phyloP scores from a whole-genome alignment of 805 yeast species.

The Nakazawaea holstii region DNA sequence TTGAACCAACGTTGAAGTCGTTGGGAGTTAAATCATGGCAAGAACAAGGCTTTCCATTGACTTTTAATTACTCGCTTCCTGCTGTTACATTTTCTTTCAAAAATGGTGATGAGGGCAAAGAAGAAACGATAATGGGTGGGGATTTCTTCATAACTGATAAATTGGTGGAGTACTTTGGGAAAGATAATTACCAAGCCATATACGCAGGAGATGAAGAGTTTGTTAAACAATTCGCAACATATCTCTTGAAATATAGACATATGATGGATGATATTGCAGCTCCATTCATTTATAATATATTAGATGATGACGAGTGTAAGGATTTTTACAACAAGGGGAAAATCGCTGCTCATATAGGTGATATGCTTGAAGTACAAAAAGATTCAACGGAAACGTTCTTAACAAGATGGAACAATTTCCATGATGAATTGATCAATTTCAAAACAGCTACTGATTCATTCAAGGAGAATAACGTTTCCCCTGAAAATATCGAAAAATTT shows the following conservation, averaged over 20 bases:
- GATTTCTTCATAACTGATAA: neutral
- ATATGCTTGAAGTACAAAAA: neutral
- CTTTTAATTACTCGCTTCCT: neutral
- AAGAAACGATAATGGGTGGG: slow-evolving; percentile 1
- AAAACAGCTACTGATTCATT: neutral
- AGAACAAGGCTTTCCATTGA: neutral
- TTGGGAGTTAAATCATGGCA: slow-evolving; percentile 2
- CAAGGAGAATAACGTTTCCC: neutral
- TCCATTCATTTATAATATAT: neutral
- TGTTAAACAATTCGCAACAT: neutral
- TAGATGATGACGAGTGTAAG: neutral
- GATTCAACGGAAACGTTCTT: neutral
- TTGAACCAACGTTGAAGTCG: neutral
- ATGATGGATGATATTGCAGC: neutral
- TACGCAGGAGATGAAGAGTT: neutral
- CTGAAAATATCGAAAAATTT: neutral
- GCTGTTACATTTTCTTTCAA: neutral
- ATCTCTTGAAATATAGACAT: too few species aligned
- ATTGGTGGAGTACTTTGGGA: neutral
- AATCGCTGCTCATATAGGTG: neutral
- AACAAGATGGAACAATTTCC: neutral
- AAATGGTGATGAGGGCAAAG: neutral
- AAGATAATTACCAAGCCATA: neutral
- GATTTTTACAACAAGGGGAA: neutral
- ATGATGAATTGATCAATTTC: neutral